These are phyloP conservation scores for Penicillium polonicum DNA, from an alignment of 2,329 filamentous ascomycete species.

Conservation along the genomic window DNA sequence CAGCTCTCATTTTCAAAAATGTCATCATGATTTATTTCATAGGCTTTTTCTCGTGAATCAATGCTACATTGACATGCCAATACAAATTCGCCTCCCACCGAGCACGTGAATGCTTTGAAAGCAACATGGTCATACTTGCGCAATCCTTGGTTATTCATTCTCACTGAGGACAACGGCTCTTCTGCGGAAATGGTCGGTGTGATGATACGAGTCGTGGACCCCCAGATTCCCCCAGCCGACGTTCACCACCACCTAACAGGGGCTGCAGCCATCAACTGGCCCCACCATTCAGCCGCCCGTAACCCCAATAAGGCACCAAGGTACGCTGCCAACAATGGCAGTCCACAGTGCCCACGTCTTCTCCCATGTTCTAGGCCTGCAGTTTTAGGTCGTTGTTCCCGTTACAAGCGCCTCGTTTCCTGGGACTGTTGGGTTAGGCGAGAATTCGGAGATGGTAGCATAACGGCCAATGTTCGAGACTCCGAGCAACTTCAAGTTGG, in stretches of 20 bases:
- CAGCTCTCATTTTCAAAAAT: slow-evolving; percentile 1
- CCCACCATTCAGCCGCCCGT: slow-evolving; percentile 37
- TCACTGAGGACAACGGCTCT: slow-evolving; percentile 29
- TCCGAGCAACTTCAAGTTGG: slow-evolving; percentile 8
- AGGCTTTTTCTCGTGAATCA: not conserved
- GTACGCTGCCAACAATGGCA: slow-evolving; percentile 24
- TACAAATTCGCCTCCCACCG: slow-evolving; percentile 6
- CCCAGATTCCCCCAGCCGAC: slow-evolving; percentile 39
- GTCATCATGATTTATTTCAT: not conserved
- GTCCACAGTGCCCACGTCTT: slow-evolving; percentile 30
- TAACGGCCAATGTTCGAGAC: slow-evolving; percentile 22
- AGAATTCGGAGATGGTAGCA: slow-evolving; percentile 27
- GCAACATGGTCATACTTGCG: slow-evolving; percentile 37
- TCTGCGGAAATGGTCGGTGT: slow-evolving; percentile 34
- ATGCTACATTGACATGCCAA: slow-evolving; percentile 2
- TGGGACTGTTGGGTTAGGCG: slow-evolving; percentile 21
- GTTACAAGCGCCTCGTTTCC: slow-evolving; percentile 27
- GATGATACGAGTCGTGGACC: slow-evolving; percentile 38
- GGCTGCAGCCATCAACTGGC: slow-evolving; percentile 27
- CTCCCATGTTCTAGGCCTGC: slow-evolving; percentile 20
- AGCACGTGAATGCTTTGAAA: slow-evolving; percentile 22
- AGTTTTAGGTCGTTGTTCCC: slow-evolving; percentile 34
- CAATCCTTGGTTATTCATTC: slow-evolving; percentile 32
- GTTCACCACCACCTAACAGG: slow-evolving; percentile 32
- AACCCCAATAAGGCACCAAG: slow-evolving; percentile 33